Evolutionary conservation across 371 early-diverging fungal genomes (phyloP).

Genomic region (Parasitella parasitica): DNA sequence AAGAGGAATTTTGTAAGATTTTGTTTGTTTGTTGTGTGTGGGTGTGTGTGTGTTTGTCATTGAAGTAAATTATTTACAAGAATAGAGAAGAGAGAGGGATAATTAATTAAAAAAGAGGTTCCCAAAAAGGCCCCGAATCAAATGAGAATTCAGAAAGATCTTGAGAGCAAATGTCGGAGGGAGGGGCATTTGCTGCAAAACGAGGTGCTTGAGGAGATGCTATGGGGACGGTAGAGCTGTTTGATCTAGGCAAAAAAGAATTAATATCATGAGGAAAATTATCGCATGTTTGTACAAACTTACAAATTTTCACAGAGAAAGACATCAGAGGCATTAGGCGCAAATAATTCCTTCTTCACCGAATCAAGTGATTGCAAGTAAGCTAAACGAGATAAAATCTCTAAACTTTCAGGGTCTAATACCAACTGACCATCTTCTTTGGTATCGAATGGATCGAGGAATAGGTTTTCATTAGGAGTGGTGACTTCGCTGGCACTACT

Average conservation of each 20-base stretch:
- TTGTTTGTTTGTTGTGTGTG: not conserved
- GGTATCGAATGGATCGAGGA: slow-evolving; percentile 15
- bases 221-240: not conserved
- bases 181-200: slow-evolving; percentile 22
- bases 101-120: slow-evolving; percentile 21
- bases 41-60: not conserved
- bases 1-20: slow-evolving; percentile 1
- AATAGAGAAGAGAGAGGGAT: slow-evolving; percentile 3
- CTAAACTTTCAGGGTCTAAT: slow-evolving; percentile 23
- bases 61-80: slow-evolving; percentile 10
- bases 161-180: slow-evolving; percentile 38
- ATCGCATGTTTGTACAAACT: slow-evolving; percentile 3
- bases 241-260: not conserved
- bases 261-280: not conserved
- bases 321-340: slow-evolving; percentile 36
- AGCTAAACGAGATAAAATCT: slow-evolving; percentile 22
- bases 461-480: slow-evolving; percentile 27
- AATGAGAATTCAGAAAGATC: slow-evolving; percentile 35
- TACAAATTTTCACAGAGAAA: slow-evolving; percentile 38
- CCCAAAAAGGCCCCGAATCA: slow-evolving; percentile 38
- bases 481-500: slow-evolving; percentile 34
- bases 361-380: slow-evolving; percentile 26
- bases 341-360: slow-evolving; percentile 16
- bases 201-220: slow-evolving; percentile 6
- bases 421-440: slow-evolving; percentile 2